Base-by-base conservation (phyloP, 768 basidiomycete species). In the Rhizopogon vinicolor region DNA sequence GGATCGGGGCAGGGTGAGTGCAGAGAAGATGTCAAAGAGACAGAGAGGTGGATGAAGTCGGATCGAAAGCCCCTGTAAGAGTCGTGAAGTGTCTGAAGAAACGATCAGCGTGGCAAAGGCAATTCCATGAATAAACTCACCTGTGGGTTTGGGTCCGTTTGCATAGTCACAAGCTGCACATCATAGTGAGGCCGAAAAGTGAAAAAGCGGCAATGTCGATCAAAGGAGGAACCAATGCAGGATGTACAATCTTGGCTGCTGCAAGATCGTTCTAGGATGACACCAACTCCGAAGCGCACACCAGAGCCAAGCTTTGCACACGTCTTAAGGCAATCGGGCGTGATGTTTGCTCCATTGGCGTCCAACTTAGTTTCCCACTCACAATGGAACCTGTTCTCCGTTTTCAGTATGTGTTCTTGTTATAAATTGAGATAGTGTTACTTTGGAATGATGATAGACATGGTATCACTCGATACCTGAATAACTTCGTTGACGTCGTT, bases 11-110 rank as follows among this genome's bases (percentile, higher is more conserved):
- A 42, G 31, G 48, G 39, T 37, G 53, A 52, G 44, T 64, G 72
- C 19, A 83, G 74, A 7, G 86, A 86, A 2, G 89, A 88, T 25
- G 82, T 81, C 61, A 97, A 73, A 2, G 95, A 97, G 41, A 93
- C 78, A 0, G 93, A 93, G 53, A 95, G 79, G 68, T 98, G 95
- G 45, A 98, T 86, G 66, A 92, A 95, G 70, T 98, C 89, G 5
- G 93, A 96, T 37, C 95, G 87, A 70, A 98, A 97, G 7, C 83
- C 89, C 56, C 82, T 81, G 70, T 84, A 96, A 0, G 93, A 93
- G 69, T 98, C 95, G 28, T 77, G 71, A 19, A 61, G 55, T 46
- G 73, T 76, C 80, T 81, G 59, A 2, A 48, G 39, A 63, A 52
- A 56, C 35, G 13, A 31, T 31, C 28, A 28, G 14, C 18, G 7